These are phyloP conservation scores for Ampelomyces quisqualis DNA, from an alignment of 2,329 filamentous ascomycete species.

Conservation along the genomic window DNA sequence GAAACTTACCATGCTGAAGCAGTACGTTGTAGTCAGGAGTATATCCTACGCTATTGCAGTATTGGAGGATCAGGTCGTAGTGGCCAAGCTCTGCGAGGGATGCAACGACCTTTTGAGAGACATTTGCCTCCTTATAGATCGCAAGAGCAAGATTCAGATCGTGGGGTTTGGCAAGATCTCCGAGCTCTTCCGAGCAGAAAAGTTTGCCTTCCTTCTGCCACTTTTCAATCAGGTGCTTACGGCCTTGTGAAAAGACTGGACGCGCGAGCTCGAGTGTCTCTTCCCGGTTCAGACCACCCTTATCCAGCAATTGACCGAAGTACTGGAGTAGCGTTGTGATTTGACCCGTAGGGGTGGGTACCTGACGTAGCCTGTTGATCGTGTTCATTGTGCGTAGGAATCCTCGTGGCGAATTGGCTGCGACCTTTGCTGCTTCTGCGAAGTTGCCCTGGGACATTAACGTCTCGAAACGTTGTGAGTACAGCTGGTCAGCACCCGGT, in stretches of 20 bases:
- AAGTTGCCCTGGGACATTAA: slow-evolving; percentile 79
- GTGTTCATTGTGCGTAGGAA: slow-evolving; percentile 94
- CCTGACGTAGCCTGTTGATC: slow-evolving; percentile 91
- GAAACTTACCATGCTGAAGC: slow-evolving; percentile 85
- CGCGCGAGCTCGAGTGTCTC: slow-evolving; percentile 92
- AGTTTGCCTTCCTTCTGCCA: slow-evolving; percentile 97
- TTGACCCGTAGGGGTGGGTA: slow-evolving; percentile 77
- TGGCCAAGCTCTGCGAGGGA: slow-evolving; percentile 93
- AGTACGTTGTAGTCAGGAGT: slow-evolving; percentile 93
- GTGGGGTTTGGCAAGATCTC: slow-evolving; percentile 87
- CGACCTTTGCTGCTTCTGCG: slow-evolving; percentile 88
- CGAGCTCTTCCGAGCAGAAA: slow-evolving; percentile 92
- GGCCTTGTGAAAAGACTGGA: slow-evolving; percentile 87
- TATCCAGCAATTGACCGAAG: slow-evolving; percentile 95
- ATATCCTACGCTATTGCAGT: slow-evolving; percentile 80
- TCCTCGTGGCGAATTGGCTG: slow-evolving; percentile 91
- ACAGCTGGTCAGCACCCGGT: slow-evolving; percentile 90
- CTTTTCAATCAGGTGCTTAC: slow-evolving; percentile 95
- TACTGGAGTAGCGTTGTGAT: slow-evolving; percentile 96
- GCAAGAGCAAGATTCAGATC: slow-evolving; percentile 83
- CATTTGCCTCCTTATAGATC: slow-evolving; percentile 89
- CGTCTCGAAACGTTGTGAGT: slow-evolving; percentile 89
- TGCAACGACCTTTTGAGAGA: slow-evolving; percentile 90
- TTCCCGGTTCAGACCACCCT: slow-evolving; percentile 87
- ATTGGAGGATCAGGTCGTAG: slow-evolving; percentile 94